Evolutionary conservation across 495 filamentous ascomycete species (phyloP).

Genomic region (Aspergillus haitiensis): DNA sequence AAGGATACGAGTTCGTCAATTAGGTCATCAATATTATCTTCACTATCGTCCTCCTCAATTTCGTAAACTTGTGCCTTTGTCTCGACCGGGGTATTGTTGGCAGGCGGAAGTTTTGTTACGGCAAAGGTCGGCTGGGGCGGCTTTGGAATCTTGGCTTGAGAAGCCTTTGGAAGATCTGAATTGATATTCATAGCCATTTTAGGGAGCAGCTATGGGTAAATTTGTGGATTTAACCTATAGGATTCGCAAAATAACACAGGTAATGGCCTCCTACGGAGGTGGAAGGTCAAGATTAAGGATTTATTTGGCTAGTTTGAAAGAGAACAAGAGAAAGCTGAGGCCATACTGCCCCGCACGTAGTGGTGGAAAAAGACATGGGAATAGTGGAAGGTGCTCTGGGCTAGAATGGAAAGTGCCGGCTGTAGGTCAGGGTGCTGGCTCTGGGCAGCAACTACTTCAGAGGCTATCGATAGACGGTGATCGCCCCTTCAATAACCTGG

Average conservation of each 20-base stretch:
- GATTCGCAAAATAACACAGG: not conserved
- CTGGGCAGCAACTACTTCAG: too few species aligned
- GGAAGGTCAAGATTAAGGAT: not conserved
- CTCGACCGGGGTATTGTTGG: constrained; percentile 12
- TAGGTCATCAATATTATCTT: constrained; percentile 75
- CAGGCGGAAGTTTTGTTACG: constrained; percentile 7
- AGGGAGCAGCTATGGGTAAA: not conserved
- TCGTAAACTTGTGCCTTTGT: constrained; percentile 22
- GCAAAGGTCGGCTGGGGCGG: not conserved
- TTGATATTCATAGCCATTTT: too few species aligned
- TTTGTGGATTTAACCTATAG: not conserved
- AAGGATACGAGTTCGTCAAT: constrained; percentile 81
- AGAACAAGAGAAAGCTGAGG: not conserved
- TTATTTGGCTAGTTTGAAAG: not conserved
- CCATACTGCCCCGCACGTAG: too few species aligned
- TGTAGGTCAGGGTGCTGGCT: too few species aligned
- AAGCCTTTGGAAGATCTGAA: not conserved
- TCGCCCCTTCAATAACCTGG: too few species aligned
- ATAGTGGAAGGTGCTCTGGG: too few species aligned
- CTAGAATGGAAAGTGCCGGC: too few species aligned
- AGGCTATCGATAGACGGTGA: too few species aligned
- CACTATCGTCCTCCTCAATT: constrained; percentile 60
- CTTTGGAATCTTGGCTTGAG: not conserved
- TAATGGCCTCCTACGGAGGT: not conserved
- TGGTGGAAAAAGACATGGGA: too few species aligned